These are phyloP conservation scores for Lipomyces yarrowii DNA, from an alignment of 1,139 yeast species.

Conservation along the genomic window DNA sequence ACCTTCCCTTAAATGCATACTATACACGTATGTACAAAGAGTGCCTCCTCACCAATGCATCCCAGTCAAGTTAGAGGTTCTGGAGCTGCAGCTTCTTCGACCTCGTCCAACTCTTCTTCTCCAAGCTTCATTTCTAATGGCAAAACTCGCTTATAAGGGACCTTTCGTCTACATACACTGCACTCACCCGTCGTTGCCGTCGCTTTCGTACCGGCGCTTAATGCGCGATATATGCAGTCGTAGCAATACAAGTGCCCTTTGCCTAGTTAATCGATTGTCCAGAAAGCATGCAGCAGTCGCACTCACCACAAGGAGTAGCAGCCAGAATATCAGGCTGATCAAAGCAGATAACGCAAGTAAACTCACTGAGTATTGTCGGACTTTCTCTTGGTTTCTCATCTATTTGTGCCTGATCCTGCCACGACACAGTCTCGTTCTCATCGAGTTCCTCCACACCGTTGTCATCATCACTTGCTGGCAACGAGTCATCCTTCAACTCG, in stretches of 20 bases:
- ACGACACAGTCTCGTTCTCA: constrained; percentile 2
- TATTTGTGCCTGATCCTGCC: background rate
- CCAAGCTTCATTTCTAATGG: constrained; percentile 22
- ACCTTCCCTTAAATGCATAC: background rate
- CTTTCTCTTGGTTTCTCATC: constrained; percentile 20
- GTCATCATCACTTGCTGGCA: constrained; percentile 20
- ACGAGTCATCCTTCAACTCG: constrained; percentile 13
- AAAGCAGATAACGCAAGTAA: constrained; percentile 56
- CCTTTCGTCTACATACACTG: constrained; percentile 32
- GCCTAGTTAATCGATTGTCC: background rate
- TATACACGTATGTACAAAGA: background rate
- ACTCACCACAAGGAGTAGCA: constrained; percentile 53
- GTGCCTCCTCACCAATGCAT: background rate
- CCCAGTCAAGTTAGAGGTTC: background rate
- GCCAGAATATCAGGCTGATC: constrained; percentile 53
- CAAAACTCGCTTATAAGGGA: constrained; percentile 20
- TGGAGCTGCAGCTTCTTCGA: constrained; percentile 1
- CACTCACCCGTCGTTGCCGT: constrained; percentile 25
- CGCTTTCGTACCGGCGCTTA: constrained; percentile 33
- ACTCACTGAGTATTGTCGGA: constrained; percentile 36
- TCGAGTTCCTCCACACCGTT: constrained; percentile 9
- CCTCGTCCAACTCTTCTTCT: constrained; percentile 14
- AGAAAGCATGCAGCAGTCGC: background rate
- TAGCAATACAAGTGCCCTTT: constrained; percentile 52
- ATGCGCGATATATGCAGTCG: constrained; percentile 53